Percentiles rank a stretch among this genome's conserved stretches.
These are phyloP conservation scores for Apiospora aurea DNA, from an alignment of 2,329 filamentous ascomycete genomes.

Conservation along the genomic window DNA sequence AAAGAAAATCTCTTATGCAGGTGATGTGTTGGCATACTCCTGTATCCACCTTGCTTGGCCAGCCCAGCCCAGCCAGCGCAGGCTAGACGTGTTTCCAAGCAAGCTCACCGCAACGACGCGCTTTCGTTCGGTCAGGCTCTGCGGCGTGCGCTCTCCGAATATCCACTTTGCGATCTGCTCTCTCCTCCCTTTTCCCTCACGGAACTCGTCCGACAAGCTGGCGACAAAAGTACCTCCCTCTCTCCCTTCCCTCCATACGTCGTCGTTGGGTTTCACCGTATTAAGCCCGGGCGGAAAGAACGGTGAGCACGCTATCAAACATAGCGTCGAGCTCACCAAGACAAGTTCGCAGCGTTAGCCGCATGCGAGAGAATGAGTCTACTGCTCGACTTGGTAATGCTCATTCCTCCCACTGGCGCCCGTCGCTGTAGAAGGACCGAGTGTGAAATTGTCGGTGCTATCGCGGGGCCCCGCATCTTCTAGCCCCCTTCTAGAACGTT, in stretches of 20 bases:
- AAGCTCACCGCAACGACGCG: slow-evolving; percentile 19
- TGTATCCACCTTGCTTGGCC: slow-evolving; percentile 14
- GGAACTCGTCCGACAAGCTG: background rate
- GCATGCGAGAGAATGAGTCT: background rate
- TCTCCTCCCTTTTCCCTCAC: background rate
- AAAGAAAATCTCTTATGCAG: slow-evolving; percentile 5
- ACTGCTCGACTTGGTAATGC: background rate
- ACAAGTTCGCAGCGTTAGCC: background rate
- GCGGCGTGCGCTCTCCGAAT: background rate
- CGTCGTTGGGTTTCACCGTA: slow-evolving; percentile 6
- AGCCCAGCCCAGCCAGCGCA: background rate
- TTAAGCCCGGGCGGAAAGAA: slow-evolving; percentile 15
- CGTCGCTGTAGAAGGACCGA: slow-evolving; percentile 11
- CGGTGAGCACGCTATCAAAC: background rate
- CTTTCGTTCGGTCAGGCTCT: background rate
- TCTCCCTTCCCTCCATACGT: background rate
- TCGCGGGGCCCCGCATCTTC: slow-evolving; percentile 24
- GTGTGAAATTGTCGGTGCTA: background rate
- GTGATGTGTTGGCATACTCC: slow-evolving; percentile 8
- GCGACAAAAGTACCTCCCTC: background rate
- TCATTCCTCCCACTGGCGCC: background rate
- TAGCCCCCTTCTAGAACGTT: slow-evolving; percentile 14
- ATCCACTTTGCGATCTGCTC: background rate
- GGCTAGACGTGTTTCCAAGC: background rate
- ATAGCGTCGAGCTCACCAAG: background rate